These are phyloP conservation scores for Saccharomycopsis fermentans DNA, from an alignment of 805 yeast species.

Conservation along the genomic window DNA sequence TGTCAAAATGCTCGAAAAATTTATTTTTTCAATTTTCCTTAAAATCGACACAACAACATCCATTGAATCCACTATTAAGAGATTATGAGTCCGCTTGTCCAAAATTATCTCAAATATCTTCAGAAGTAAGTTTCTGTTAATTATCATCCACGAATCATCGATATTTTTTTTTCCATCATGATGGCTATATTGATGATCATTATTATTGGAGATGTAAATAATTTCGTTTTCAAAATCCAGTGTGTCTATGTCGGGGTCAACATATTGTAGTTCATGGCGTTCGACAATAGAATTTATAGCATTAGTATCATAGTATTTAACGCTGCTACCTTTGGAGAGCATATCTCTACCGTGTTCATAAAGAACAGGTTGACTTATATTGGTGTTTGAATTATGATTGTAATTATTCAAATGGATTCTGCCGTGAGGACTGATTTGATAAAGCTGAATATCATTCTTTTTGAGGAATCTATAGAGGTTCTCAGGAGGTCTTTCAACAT, in stretches of 20 bases:
- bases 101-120: slow-evolving; percentile 58
- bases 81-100: slow-evolving; percentile 51
- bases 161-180: slow-evolving; percentile 22
- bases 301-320: background rate
- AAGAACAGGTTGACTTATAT: background rate
- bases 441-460: slow-evolving; percentile 41
- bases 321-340: background rate
- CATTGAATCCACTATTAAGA: slow-evolving; percentile 69
- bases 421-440: slow-evolving; percentile 15
- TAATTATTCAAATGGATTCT: slow-evolving; percentile 22
- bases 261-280: background rate
- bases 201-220: slow-evolving; percentile 9
- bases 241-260: background rate
- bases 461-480: slow-evolving; percentile 57
- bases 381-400: slow-evolving; percentile 16
- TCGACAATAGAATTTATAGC: background rate
- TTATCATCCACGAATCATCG: slow-evolving; percentile 64
- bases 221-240: slow-evolving; percentile 9
- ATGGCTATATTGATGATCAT: slow-evolving; percentile 12
- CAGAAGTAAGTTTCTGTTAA: slow-evolving; percentile 54
- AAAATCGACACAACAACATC: slow-evolving; percentile 73
- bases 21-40: slow-evolving; percentile 83
- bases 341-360: background rate
- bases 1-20: slow-evolving; percentile 67
- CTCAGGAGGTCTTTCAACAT: slow-evolving; percentile 78